Percentiles rank a stretch among this genome's conserved stretches.
Conservation (phyloP, 208 protist genomes). For the Trypanosoma cruzi region DNA sequence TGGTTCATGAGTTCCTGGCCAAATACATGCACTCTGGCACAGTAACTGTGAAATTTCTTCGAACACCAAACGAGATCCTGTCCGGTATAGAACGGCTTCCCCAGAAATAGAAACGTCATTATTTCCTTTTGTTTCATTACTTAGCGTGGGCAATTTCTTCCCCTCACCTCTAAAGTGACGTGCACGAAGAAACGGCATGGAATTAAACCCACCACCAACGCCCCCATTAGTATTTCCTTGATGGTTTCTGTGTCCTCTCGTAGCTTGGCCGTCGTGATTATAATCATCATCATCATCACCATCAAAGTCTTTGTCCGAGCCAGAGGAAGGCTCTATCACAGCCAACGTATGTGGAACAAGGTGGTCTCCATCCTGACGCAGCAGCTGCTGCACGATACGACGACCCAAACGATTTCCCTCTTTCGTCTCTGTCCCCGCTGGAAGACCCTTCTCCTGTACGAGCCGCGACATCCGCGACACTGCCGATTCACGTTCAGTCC, state of each 20-base stretch:
- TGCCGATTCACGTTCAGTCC: conserved; percentile 6
- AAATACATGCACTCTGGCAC: conserved; percentile 37
- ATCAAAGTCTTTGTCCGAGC: conserved; percentile 20
- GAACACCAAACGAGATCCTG: conserved; percentile 61
- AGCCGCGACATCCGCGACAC: conserved; percentile 10
- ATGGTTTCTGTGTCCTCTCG: conserved; percentile 24
- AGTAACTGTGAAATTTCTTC: conserved; percentile 43
- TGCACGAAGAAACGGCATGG: conserved; percentile 19
- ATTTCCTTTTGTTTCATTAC: background rate
- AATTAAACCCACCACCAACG: background rate
- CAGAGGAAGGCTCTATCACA: conserved; percentile 25
- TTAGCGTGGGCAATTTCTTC: background rate
- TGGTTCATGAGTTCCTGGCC: conserved; percentile 28
- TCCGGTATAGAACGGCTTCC: conserved; percentile 42
- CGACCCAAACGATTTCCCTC: conserved; percentile 26
- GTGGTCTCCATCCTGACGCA: conserved; percentile 21
- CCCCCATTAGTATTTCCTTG: conserved; percentile 17
- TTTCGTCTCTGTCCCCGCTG: conserved; percentile 23
- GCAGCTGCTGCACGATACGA: conserved; percentile 27
- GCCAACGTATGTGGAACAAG: conserved; percentile 11
- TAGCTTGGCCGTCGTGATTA: background rate
- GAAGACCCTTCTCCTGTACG: conserved; percentile 13
- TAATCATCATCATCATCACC: conserved; percentile 8
- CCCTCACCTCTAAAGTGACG: conserved; percentile 1
- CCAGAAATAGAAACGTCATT: conserved; percentile 1